Conservation (phyloP, 352 stramenopile genomes). For the Globisporangium rhizosaccharum region DNA sequence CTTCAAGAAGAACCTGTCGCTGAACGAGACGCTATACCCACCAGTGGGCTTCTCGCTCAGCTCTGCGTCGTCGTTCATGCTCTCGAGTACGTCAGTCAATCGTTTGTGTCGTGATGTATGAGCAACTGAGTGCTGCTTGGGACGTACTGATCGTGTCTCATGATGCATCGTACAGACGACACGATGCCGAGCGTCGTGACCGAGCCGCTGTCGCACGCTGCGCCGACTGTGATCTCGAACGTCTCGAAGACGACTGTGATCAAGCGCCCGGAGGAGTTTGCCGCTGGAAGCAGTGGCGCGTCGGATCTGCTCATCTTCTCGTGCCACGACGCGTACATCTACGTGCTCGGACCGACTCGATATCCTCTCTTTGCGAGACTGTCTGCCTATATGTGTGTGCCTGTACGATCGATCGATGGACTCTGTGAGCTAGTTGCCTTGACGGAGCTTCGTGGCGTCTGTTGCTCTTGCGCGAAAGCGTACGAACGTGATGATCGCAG, state of each 20-base stretch:
- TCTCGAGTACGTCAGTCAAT: slow-evolving; percentile 7
- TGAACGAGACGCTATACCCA: slow-evolving; percentile 81
- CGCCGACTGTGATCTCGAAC: slow-evolving; percentile 52
- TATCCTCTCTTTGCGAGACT: slow-evolving; percentile 43
- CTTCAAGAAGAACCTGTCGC: slow-evolving; percentile 65
- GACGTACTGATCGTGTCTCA: not conserved
- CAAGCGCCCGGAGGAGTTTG: slow-evolving; percentile 66
- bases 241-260: slow-evolving; percentile 75
- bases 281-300: slow-evolving; percentile 22
- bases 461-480: slow-evolving; percentile 15
- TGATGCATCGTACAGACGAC: not conserved
- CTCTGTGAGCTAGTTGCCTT: slow-evolving; percentile 27
- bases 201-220: slow-evolving; percentile 6
- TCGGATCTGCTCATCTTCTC: slow-evolving; percentile 85
- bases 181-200: not conserved
- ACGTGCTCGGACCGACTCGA: slow-evolving; percentile 92
- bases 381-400: slow-evolving; percentile 1
- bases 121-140: not conserved
- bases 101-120: not conserved
- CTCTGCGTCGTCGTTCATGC: slow-evolving; percentile 13
- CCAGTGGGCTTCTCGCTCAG: slow-evolving; percentile 61
- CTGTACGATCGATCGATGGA: slow-evolving; percentile 1
- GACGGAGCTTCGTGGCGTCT: slow-evolving; percentile 21
- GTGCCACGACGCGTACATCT: slow-evolving; percentile 93
- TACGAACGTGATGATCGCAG: slow-evolving; percentile 89